A percentile compares a stretch with the other conserved stretches of the same genome.
Evolutionary conservation across 768 basidiomycete species (phyloP).

Genomic region (Tricholoma saponaceum): DNA sequence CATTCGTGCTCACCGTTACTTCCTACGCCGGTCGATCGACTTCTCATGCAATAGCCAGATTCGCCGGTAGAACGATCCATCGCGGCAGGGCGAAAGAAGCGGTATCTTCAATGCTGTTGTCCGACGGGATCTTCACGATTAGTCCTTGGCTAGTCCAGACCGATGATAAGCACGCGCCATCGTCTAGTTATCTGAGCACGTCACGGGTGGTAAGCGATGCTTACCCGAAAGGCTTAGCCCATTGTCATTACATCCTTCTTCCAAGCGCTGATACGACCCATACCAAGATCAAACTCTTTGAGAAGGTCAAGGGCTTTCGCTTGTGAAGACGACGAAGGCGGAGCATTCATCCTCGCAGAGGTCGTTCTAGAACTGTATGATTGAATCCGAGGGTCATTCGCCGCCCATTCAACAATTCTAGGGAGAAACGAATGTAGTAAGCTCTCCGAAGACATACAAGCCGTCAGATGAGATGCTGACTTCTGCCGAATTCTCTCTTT

Average conservation of each 20-base stretch:
- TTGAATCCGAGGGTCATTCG: conserved; percentile 22
- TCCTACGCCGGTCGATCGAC: not conserved
- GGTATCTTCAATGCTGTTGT: not conserved
- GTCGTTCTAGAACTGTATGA: conserved; percentile 9
- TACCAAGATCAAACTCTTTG: not conserved
- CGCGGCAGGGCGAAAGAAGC: not conserved
- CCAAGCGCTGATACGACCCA: not conserved
- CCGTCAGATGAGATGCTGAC: conserved; percentile 23
- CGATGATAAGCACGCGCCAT: not conserved
- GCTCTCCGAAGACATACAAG: not conserved
- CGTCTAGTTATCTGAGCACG: not conserved
- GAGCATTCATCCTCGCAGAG: not conserved
- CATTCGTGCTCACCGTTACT: not conserved
- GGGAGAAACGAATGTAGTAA: not conserved
- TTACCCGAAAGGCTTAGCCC: not conserved
- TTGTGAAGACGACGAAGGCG: not conserved
- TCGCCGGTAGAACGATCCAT: not conserved
- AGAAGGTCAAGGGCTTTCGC: not conserved
- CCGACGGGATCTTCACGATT: not conserved
- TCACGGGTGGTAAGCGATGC: not conserved
- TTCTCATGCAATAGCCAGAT: not conserved
- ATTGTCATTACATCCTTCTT: not conserved
- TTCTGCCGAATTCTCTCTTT: conserved; percentile 36
- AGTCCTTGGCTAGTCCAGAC: not conserved
- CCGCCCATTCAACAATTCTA: conserved; percentile 34